Evolutionary conservation across 257 asterid genomes (phyloP), one percentile per base, ranked within the genome.

Genomic region (Primulina eburnea): DNA sequence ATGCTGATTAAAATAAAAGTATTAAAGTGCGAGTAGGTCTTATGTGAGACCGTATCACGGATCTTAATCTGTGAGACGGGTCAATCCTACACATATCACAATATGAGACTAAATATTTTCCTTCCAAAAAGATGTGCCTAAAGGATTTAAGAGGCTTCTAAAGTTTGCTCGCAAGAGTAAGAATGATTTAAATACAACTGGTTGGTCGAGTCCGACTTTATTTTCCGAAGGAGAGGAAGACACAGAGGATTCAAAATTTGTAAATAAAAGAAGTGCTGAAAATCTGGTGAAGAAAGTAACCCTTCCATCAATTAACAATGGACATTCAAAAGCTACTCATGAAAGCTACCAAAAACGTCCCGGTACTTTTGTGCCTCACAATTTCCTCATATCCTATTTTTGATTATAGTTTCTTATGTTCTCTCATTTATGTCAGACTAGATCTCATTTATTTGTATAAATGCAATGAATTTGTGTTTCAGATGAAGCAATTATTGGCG

Each of bases 171-270:
- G 99, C 34, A 94, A 94, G 87, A 85, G 97, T 64, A 92, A 89
- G 84, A 70, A 83, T 5, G 97, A 89, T 32, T 78, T 86, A 37
- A 91, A 81, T 72, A 68, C 95, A 60, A 65, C 86, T 33, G 97
- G 90, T 78, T 85, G 86, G 87, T 86, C 97, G 33, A 91, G 93
- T 82, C 90, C 93, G 1, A 76, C 97, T 35, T 83, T 82, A 67
- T 83, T 87, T 74, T 94, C 99, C 71, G 99, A 91, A 80, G 99
- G 96, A 64, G 99, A 91, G 82, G 98, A 91, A 60, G 99, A 91
- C 60, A 55, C 82, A 0, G 99, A 94, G 37, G 97, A 91, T 73
- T 82, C 95, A 35, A 91, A 79, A 80, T 55, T 75, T 68, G 17
- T 72, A 34, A 77, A 69, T 71, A 92, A 80, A 83, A 83, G 80